Evolutionary conservation across 2,329 filamentous ascomycete species (phyloP).

Genomic region (Cytospora leucostoma): DNA sequence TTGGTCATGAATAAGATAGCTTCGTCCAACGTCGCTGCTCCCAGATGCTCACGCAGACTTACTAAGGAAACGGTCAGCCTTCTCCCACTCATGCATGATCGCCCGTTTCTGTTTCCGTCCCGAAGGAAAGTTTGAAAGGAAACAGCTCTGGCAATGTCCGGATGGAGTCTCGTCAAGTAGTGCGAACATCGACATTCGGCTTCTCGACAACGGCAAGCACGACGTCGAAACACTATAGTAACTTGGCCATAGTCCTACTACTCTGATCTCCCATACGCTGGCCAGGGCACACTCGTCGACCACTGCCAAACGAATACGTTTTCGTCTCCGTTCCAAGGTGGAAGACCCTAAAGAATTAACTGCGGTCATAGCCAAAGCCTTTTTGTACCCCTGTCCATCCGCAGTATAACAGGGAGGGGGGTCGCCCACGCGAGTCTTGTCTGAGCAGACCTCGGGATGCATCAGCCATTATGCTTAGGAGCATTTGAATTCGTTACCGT

Average conservation of each 20-base stretch:
- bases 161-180: conserved; percentile 6
- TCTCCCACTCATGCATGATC: conserved; percentile 17
- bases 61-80: conserved; percentile 21
- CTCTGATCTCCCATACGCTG: conserved; percentile 18
- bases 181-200: conserved; percentile 10
- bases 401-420: conserved; percentile 21
- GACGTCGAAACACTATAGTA: conserved; percentile 25
- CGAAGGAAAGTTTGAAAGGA: conserved; percentile 14
- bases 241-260: conserved; percentile 22
- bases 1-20: background rate
- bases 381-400: background rate
- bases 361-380: background rate
- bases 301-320: conserved; percentile 22
- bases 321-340: conserved; percentile 8
- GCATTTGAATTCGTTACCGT: background rate
- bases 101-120: conserved; percentile 7
- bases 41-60: conserved; percentile 13
- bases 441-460: background rate
- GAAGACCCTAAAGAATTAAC: conserved; percentile 2
- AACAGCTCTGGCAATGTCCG: conserved; percentile 11
- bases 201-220: conserved; percentile 4
- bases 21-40: background rate
- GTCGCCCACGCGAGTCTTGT: conserved; percentile 29
- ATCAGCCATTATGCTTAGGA: background rate
- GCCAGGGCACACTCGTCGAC: conserved; percentile 18